Conservation (phyloP, 352 stramenopile genomes). For the Globisporangium lucens region DNA sequence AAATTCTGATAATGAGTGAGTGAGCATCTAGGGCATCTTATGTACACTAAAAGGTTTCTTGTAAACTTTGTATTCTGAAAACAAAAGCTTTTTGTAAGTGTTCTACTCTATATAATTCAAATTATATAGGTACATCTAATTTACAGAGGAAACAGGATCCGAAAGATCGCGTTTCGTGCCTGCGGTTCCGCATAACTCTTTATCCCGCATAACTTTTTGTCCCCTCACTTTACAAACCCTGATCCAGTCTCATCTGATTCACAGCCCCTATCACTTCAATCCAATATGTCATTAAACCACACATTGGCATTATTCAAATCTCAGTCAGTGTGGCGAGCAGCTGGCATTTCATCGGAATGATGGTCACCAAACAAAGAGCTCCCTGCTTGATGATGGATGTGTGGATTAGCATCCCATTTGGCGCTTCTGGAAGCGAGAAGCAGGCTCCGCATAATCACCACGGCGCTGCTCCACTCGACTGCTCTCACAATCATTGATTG, state of each 20-base stretch:
- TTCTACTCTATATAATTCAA: too few species aligned
- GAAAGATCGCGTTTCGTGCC: not conserved
- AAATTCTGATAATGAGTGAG: not conserved
- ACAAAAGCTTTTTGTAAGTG: not conserved
- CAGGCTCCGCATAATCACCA: not conserved
- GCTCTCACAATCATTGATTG: not conserved
- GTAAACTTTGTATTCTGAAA: not conserved
- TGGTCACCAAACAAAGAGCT: not conserved
- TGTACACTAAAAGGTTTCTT: too few species aligned
- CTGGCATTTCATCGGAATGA: not conserved
- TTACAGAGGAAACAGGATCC: not conserved
- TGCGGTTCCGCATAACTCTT: not conserved
- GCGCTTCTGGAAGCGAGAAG: not conserved
- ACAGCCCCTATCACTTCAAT: not conserved
- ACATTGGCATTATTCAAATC: not conserved
- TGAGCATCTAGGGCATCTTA: too few species aligned
- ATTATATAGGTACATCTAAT: not conserved
- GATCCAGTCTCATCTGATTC: not conserved
- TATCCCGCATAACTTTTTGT: not conserved
- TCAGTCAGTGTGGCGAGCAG: not conserved
- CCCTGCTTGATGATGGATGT: not conserved
- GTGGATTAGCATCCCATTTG: not conserved
- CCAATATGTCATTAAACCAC: not conserved
- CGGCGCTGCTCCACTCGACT: not conserved
- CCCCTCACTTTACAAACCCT: not conserved